Percentiles rank a stretch among this genome's conserved stretches.
Evolutionary conservation across 805 yeast species (phyloP).

Genomic region (Candida xyloterini): DNA sequence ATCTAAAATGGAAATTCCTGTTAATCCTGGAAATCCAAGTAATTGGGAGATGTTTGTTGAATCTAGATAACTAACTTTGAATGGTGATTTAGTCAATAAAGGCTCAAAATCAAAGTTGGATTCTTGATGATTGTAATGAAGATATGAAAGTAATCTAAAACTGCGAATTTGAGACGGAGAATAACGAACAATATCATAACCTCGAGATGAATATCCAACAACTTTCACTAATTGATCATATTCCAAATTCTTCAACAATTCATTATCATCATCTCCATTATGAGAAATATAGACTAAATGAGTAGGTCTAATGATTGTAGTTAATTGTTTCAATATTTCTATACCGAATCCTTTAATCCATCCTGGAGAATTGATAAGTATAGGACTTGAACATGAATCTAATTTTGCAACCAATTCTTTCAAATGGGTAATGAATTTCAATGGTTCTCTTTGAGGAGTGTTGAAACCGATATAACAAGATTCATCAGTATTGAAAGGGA

Average conservation of each 20-base stretch:
- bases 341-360: conserved; percentile 90
- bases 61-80: conserved; percentile 38
- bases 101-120: conserved; percentile 41
- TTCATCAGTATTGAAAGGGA: conserved; percentile 26
- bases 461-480: conserved; percentile 56
- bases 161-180: conserved; percentile 52
- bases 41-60: conserved; percentile 1
- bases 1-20: conserved; percentile 36
- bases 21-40: conserved; percentile 31
- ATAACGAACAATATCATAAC: conserved; percentile 30
- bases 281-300: conserved; percentile 54
- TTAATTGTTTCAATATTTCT: conserved; percentile 52
- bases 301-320: conserved; percentile 48
- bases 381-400: conserved; percentile 30
- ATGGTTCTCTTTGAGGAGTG: conserved; percentile 68
- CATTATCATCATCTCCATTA: conserved; percentile 31
- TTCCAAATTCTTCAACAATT: conserved; percentile 26
- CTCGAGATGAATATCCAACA: conserved; percentile 34
- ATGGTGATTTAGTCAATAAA: conserved; percentile 38
- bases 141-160: conserved; percentile 49
- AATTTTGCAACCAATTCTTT: conserved; percentile 36
- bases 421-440: conserved; percentile 45
- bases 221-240: conserved; percentile 28
- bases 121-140: conserved; percentile 40
- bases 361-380: conserved; percentile 80